Percentiles rank a stretch among this genome's conserved stretches.
Evolutionary conservation across 305 asterid genomes (phyloP).

Genomic region (Euphrasia arctica): DNA sequence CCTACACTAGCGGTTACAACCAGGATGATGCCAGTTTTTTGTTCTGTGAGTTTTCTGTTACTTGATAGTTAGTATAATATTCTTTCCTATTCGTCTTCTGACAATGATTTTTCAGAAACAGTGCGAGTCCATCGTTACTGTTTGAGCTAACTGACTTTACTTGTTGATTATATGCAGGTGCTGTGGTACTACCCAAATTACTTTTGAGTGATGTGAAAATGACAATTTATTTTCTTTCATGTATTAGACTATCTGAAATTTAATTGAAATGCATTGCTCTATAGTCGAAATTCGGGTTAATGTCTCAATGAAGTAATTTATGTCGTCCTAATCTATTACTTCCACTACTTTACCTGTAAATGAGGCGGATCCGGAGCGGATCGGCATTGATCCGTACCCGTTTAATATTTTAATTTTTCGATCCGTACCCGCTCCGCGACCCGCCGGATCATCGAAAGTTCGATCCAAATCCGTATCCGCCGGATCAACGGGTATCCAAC

Average conservation of each 20-base stretch:
- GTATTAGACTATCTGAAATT: neutral
- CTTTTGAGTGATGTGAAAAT: neutral
- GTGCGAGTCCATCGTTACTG: neutral
- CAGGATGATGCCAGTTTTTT: constrained; percentile 23
- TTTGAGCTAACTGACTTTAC: constrained; percentile 16
- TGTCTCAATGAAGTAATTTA: no score
- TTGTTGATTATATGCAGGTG: constrained; percentile 18
- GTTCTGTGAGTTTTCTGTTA: constrained; percentile 21
- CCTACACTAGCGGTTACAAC: constrained; percentile 5
- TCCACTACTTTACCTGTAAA: no score
- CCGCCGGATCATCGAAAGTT: no score
- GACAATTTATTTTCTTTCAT: neutral
- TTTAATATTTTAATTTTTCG: no score
- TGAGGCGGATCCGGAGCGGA: no score
- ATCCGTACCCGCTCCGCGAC: no score
- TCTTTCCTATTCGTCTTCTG: constrained; percentile 8
- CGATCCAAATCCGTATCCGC: no score
- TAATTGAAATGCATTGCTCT: neutral
- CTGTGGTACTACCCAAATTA: constrained; percentile 3
- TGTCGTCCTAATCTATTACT: no score
- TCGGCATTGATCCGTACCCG: no score
- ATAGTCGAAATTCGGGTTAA: neutral
- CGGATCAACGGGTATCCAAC: no score
- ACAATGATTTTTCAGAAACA: constrained; percentile 1
- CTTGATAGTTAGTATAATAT: neutral